phyloP scores from a whole-genome alignment of 1,139 yeast species.

The Geotrichum bryndzae region DNA sequence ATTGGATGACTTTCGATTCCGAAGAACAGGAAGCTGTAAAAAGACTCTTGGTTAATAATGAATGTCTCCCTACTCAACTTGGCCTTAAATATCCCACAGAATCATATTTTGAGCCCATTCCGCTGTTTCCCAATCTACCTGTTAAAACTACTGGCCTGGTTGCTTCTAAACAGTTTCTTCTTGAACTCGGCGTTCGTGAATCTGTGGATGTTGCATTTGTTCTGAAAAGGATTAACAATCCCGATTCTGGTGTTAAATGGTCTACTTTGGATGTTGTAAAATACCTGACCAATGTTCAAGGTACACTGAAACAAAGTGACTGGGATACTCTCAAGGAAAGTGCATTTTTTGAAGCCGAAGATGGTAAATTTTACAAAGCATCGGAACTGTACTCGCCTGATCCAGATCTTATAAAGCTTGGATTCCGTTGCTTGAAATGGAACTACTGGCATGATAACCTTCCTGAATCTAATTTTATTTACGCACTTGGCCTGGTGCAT shows the following conservation, averaged over 20 bases:
- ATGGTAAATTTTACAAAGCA: slow-evolving; percentile 22
- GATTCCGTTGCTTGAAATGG: slow-evolving; percentile 34
- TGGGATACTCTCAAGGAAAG: slow-evolving; percentile 31
- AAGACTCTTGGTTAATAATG: slow-evolving; percentile 22
- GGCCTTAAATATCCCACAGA: slow-evolving; percentile 37
- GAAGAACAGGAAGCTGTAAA: slow-evolving; percentile 19
- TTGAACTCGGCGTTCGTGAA: slow-evolving; percentile 35
- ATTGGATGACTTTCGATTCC: slow-evolving; percentile 27
- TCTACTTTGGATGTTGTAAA: slow-evolving; percentile 35
- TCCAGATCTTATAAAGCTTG: slow-evolving; percentile 26
- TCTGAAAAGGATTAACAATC: slow-evolving; percentile 32
- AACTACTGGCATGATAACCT: slow-evolving; percentile 30
- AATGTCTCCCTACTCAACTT: slow-evolving; percentile 38
- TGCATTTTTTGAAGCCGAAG: slow-evolving; percentile 29
- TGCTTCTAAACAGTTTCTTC: slow-evolving; percentile 31
- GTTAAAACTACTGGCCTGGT: slow-evolving; percentile 28
- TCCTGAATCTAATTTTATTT: slow-evolving; percentile 31
- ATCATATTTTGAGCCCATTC: slow-evolving; percentile 33
- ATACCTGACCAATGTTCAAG: slow-evolving; percentile 32
- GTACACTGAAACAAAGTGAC: slow-evolving; percentile 30
- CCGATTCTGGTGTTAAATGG: slow-evolving; percentile 33
- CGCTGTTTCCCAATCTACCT: slow-evolving; percentile 38
- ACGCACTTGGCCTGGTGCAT: slow-evolving; percentile 31
- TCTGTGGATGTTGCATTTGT: slow-evolving; percentile 40
- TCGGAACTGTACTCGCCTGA: slow-evolving; percentile 35